A percentile compares a stretch with the other conserved stretches of the same genome.
phyloP scores from a whole-genome alignment of 2,329 filamentous ascomycete genomes.

The Sporothrix phasma region DNA sequence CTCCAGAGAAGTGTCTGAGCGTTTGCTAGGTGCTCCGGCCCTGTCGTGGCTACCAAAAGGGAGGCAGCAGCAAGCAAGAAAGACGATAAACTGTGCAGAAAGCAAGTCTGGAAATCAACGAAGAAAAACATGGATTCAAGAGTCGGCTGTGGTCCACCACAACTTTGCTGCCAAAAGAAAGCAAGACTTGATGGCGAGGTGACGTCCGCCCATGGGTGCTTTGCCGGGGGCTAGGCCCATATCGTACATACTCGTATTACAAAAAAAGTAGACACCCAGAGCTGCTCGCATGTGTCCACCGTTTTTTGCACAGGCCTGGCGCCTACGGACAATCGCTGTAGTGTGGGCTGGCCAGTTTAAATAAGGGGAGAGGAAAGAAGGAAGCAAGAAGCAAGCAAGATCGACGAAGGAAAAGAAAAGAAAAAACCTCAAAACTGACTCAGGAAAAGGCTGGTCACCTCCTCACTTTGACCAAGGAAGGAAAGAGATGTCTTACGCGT shows the following conservation, averaged over 20 bases:
- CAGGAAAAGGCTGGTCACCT: background rate
- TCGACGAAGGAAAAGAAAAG: background rate
- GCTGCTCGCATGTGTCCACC: background rate
- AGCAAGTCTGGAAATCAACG: background rate
- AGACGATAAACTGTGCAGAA: background rate
- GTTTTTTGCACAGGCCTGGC: background rate
- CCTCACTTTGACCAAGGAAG: background rate
- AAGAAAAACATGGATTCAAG: background rate
- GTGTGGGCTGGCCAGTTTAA: conserved; percentile 1
- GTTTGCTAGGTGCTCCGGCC: background rate
- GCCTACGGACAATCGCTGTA: background rate
- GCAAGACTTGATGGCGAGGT: background rate
- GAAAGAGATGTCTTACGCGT: background rate
- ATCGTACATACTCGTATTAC: too few relatives aligned
- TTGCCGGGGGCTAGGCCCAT: background rate
- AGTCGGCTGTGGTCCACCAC: too few relatives aligned
- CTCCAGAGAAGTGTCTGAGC: background rate
- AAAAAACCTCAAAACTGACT: background rate
- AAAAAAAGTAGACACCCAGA: background rate
- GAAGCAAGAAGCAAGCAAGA: background rate
- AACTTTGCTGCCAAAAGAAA: too few relatives aligned
- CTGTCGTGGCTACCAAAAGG: background rate
- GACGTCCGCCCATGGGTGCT: background rate
- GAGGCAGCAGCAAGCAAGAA: background rate
- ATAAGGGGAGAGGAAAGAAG: background rate